Evolutionary conservation across 108 stramenopile species (phyloP).

Genomic region (Nitzschia sp.): DNA sequence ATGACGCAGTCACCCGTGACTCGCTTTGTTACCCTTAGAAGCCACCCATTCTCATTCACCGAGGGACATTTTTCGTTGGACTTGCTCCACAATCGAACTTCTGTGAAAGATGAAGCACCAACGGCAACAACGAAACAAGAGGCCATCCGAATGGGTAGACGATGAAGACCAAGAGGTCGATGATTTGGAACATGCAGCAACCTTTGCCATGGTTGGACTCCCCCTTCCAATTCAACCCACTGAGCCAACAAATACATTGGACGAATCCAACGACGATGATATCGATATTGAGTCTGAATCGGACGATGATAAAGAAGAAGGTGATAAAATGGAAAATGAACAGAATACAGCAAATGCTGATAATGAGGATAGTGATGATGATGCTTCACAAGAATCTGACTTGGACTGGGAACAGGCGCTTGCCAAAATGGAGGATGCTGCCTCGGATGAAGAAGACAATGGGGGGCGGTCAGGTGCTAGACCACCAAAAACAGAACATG

Average conservation of each 20-base stretch:
- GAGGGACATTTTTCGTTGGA: no score
- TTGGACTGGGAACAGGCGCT: constrained; percentile 28
- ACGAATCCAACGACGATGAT: constrained; percentile 15
- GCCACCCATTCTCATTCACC: no score
- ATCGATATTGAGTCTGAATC: constrained; percentile 30
- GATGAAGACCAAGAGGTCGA: constrained; percentile 47
- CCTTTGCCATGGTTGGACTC: constrained; percentile 34
- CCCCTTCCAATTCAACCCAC: constrained; percentile 2
- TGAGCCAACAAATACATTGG: not conserved
- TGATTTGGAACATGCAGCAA: constrained; percentile 62
- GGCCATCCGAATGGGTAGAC: constrained; percentile 14
- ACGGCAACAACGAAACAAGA: not conserved
- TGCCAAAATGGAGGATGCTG: constrained; percentile 27
- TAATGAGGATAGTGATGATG: constrained; percentile 12
- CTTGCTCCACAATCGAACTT: no score
- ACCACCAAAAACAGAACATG: constrained; percentile 65
- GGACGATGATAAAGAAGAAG: not conserved
- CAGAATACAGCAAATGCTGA: not conserved
- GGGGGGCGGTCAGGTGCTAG: not conserved
- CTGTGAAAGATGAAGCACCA: no score
- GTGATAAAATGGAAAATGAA: constrained; percentile 5
- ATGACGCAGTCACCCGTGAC: no score
- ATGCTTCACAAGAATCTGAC: constrained; percentile 30
- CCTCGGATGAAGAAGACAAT: constrained; percentile 11
- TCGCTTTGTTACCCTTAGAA: no score